Conservation (phyloP, 2,329 filamentous ascomycete genomes). For the Ustulina deusta region DNA sequence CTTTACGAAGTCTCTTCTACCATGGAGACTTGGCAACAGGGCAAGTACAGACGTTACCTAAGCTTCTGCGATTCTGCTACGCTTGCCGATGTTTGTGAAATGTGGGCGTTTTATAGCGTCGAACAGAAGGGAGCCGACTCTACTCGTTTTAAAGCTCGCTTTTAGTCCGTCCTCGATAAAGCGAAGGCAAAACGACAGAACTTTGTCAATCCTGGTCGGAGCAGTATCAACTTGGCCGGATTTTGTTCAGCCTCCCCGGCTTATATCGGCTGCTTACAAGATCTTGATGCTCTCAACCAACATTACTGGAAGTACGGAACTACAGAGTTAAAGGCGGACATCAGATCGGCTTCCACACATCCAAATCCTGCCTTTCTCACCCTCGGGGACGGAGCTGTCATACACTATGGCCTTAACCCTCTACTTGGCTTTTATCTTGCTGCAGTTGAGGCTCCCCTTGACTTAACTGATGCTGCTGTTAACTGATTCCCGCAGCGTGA, state of each 20-base stretch:
- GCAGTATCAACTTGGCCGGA: conserved; percentile 42
- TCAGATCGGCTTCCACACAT: conserved; percentile 29
- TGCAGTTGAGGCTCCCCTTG: conserved; percentile 55
- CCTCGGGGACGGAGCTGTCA: conserved; percentile 47
- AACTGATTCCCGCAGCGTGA: conserved; percentile 2
- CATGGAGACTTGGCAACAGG: conserved; percentile 58
- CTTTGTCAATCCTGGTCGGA: background rate
- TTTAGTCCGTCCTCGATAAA: conserved; percentile 23
- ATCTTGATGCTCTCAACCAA: conserved; percentile 43
- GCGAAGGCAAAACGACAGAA: conserved; percentile 1
- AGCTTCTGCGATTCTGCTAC: conserved; percentile 63
- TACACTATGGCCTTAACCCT: conserved; percentile 65
- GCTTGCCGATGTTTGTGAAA: conserved; percentile 54
- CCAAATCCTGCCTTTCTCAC: conserved; percentile 61
- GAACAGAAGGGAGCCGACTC: conserved; percentile 17
- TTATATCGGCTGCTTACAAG: conserved; percentile 42
- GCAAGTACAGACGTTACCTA: conserved; percentile 58
- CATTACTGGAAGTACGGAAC: conserved; percentile 55
- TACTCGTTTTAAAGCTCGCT: conserved; percentile 17
- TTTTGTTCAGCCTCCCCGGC: conserved; percentile 54
- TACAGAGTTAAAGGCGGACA: conserved; percentile 21
- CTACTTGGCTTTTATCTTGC: conserved; percentile 68
- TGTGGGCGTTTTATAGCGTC: conserved; percentile 56
- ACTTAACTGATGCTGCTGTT: conserved; percentile 34
- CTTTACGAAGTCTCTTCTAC: conserved; percentile 56